These are phyloP conservation scores for Colletotrichum liriopes DNA, from an alignment of 2,329 filamentous ascomycete species.

Conservation along the genomic window DNA sequence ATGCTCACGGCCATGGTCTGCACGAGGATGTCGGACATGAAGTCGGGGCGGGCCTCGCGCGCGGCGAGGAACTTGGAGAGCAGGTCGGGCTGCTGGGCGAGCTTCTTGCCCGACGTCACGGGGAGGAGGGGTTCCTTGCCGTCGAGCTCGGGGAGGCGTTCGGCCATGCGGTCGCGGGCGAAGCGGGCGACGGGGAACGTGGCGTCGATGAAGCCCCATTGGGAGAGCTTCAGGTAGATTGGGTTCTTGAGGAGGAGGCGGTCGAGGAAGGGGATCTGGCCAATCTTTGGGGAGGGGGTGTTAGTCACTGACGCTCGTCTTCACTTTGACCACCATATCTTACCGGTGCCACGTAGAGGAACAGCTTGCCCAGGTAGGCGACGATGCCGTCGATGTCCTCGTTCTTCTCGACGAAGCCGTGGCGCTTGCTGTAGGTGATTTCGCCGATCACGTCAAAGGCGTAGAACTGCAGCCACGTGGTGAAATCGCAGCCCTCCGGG, in stretches of 20 bases:
- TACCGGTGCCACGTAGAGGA: constrained; percentile 81
- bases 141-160: constrained; percentile 69
- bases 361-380: constrained; percentile 73
- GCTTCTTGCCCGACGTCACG: constrained; percentile 53
- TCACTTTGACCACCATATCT: constrained; percentile 46
- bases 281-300: constrained; percentile 63
- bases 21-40: constrained; percentile 80
- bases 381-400: constrained; percentile 84
- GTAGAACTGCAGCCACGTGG: constrained; percentile 83
- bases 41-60: constrained; percentile 76
- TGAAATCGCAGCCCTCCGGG: constrained; percentile 72
- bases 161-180: constrained; percentile 76
- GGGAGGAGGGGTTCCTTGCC: constrained; percentile 57
- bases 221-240: constrained; percentile 76
- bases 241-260: constrained; percentile 82
- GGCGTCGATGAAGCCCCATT: constrained; percentile 76
- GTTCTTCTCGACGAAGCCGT: constrained; percentile 83
- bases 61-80: constrained; percentile 82
- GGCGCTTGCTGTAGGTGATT: constrained; percentile 81
- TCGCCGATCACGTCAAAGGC: constrained; percentile 88
- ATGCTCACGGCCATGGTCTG: constrained; percentile 81
- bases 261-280: constrained; percentile 83
- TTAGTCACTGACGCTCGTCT: neutral
- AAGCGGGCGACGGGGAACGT: constrained; percentile 83
- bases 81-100: constrained; percentile 68